These are phyloP conservation scores for Ophiobolus disseminans DNA, from an alignment of 2,329 filamentous ascomycete genomes.

Conservation along the genomic window DNA sequence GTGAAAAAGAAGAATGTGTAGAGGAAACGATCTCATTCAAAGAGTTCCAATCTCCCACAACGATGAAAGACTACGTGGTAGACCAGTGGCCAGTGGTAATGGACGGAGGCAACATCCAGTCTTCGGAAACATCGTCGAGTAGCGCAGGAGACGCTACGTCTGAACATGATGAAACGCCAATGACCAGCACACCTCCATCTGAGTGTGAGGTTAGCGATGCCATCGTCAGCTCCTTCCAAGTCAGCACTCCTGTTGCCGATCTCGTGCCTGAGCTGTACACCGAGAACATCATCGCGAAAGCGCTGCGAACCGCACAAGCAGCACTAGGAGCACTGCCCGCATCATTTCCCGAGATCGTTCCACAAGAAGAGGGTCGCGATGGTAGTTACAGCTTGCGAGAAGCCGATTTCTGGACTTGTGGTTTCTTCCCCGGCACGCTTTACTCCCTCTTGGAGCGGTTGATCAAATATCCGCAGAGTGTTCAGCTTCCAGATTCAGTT, in stretches of 20 bases:
- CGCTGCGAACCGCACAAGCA: constrained; percentile 21
- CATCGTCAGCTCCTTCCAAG: background rate
- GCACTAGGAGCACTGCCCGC: constrained; percentile 17
- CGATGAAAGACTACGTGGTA: no score
- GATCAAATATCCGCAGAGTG: constrained; percentile 31
- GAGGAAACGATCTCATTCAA: background rate
- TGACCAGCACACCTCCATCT: constrained; percentile 20
- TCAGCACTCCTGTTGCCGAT: background rate
- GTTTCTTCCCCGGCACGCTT: constrained; percentile 57
- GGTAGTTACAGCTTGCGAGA: constrained; percentile 51
- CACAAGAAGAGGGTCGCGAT: constrained; percentile 15
- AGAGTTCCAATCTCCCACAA: background rate
- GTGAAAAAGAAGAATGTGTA: no score
- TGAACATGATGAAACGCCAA: constrained; percentile 9
- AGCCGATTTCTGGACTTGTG: constrained; percentile 57
- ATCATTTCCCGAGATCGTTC: constrained; percentile 26
- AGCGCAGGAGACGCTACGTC: constrained; percentile 6
- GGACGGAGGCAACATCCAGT: background rate
- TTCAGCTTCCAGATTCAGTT: constrained; percentile 10
- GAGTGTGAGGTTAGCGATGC: constrained; percentile 6
- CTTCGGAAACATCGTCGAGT: constrained; percentile 7
- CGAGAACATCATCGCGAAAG: constrained; percentile 28
- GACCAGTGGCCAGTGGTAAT: background rate
- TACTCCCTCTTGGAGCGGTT: constrained; percentile 52
- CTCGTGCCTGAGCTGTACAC: constrained; percentile 17